These are phyloP conservation scores for Entomortierella lignicola DNA, from an alignment of 192 early-diverging fungal species.

Conservation along the genomic window DNA sequence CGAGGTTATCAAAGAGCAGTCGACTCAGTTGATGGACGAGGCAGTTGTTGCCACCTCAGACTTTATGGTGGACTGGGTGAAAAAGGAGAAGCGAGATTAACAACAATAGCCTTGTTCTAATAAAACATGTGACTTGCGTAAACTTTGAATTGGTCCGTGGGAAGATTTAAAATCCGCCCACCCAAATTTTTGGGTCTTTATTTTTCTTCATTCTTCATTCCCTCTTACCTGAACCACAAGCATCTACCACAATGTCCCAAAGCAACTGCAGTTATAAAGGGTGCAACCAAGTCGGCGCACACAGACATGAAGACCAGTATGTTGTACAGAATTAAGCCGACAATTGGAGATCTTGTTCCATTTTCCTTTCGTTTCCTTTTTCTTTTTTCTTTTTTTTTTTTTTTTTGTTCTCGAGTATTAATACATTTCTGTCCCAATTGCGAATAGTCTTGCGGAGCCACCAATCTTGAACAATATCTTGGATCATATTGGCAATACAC, in stretches of 20 bases:
- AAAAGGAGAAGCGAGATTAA: slow-evolving; percentile 43
- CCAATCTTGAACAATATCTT: slow-evolving; percentile 89
- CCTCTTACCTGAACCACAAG: background rate
- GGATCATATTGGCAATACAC: slow-evolving; percentile 97
- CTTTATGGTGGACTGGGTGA: slow-evolving; percentile 52
- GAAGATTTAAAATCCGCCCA: background rate
- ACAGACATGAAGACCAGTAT: slow-evolving; percentile 56
- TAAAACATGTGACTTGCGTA: background rate
- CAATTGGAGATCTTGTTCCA: too few species aligned
- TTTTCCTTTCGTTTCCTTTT: background rate
- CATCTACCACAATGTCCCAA: background rate
- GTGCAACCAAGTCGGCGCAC: slow-evolving; percentile 44
- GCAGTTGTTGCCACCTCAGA: slow-evolving; percentile 14
- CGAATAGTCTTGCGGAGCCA: slow-evolving; percentile 68
- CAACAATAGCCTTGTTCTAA: background rate
- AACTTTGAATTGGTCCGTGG: background rate
- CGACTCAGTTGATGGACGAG: slow-evolving; percentile 24
- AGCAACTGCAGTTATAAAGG: slow-evolving; percentile 20
- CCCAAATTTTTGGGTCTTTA: background rate
- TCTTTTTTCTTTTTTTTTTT: too few species aligned
- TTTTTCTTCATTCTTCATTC: background rate
- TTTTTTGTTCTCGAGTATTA: background rate
- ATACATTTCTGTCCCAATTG: too few species aligned
- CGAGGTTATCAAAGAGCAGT: slow-evolving; percentile 25
- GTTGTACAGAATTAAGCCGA: background rate